Evolutionary conservation across 768 basidiomycete species (phyloP), one percentile per base, ranked within the genome.

Genomic region (Mycena floridula): DNA sequence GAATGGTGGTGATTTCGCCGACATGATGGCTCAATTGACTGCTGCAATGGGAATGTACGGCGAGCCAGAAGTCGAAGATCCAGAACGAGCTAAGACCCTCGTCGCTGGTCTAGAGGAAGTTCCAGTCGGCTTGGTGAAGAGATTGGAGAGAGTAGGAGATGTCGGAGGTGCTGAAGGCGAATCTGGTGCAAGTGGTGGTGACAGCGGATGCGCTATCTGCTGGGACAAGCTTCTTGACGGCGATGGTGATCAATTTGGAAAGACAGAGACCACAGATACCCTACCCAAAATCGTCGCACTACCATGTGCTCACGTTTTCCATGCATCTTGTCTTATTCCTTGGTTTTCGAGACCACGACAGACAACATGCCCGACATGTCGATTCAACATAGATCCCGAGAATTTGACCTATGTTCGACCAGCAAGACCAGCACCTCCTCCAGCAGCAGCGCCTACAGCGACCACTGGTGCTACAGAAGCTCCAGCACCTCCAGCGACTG

Each of bases 251-350:
- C n/a, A n/a, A n/a, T n/a, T n/a, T n/a, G n/a, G n/a, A n/a, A n/a
- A n/a, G n/a, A n/a, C n/a, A n/a, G 58, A 50, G 25, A 48, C 52
- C 45, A 45, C 13, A 11, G 44, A 24, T 37, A 18, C 22, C 9
- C n/a, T 16, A 13, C 54, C 47, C 46, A 48, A 52, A 8, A 74
- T 89, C 40, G 78, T 89, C 26, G 66, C 79, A 3, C 73, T 90
- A 7, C 88, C 88, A 4, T 90, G 88, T 55, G 77, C 85, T 7
- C 88, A 90, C 59, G 79, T 86, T 42, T 90, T 89, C 66, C 88
- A 90, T 52, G 75, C 84, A 1, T 69, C 79, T 0, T 90, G 88
- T 61, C 74, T 90, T 26, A 58, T 85, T 8, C 88, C 88, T 1
- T 90, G 88, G 88, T 90, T 90, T 60, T 78, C 87, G 3, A 70